These are phyloP conservation scores for Mycena filopes DNA, from an alignment of 768 basidiomycete species.

Conservation along the genomic window DNA sequence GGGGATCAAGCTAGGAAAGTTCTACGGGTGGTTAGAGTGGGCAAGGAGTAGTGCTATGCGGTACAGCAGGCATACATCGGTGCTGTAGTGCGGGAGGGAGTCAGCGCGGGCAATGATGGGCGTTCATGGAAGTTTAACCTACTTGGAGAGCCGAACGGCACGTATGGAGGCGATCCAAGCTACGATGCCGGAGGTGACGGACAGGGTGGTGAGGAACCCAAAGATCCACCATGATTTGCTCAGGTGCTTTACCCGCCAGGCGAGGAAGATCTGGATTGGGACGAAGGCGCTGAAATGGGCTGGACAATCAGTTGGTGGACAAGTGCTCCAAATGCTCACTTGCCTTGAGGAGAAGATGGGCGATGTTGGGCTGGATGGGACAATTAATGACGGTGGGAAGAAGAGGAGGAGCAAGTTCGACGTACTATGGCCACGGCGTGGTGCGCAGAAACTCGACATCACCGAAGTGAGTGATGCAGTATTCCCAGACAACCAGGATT, in stretches of 20 bases:
- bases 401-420: background rate
- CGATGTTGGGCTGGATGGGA: conserved; percentile 1
- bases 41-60: background rate
- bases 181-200: conserved; percentile 3
- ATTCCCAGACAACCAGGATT: conserved; percentile 9
- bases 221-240: conserved; percentile 12
- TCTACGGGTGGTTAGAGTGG: background rate
- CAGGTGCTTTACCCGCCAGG: background rate
- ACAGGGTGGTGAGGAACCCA: background rate
- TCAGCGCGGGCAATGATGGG: background rate
- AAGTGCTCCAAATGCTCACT: too few relatives aligned
- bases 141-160: background rate
- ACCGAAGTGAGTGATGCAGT: conserved; percentile 10
- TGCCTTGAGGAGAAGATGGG: conserved; percentile 13
- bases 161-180: background rate
- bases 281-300: background rate
- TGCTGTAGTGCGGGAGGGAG: background rate
- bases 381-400: background rate
- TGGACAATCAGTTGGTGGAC: background rate
- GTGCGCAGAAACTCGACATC: background rate
- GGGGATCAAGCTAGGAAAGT: conserved; percentile 13
- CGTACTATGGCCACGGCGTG: conserved; percentile 12
- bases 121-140: too few relatives aligned
- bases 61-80: background rate
- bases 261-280: conserved; percentile 10